These are phyloP conservation scores for Aquilaria malaccensis DNA, from an alignment of 345 rosid genomes.

Conservation along the genomic window DNA sequence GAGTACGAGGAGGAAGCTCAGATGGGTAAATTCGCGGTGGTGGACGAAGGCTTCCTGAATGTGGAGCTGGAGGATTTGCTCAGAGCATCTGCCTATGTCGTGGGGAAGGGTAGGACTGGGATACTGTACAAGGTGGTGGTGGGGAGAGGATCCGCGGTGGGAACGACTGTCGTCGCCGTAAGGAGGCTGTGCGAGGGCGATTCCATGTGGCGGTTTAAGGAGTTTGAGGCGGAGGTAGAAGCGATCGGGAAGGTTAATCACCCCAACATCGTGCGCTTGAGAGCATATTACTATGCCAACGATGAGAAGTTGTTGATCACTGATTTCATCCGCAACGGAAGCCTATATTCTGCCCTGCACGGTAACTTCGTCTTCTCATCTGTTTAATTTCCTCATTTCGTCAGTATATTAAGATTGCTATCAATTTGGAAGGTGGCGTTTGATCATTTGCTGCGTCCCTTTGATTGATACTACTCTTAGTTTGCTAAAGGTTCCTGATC, in stretches of 20 bases:
- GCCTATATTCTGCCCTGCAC: slow-evolving; percentile 69
- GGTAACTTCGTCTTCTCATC: slow-evolving; percentile 33
- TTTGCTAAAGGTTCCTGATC: too few species aligned
- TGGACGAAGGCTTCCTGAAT: slow-evolving; percentile 67
- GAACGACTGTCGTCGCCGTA: slow-evolving; percentile 62
- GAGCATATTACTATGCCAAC: slow-evolving; percentile 75
- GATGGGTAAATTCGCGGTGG: slow-evolving; percentile 53
- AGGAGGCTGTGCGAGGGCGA: slow-evolving; percentile 82
- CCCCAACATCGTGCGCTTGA: slow-evolving; percentile 68
- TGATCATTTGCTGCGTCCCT: too few species aligned
- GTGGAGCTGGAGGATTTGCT: slow-evolving; percentile 80
- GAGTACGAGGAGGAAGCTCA: slow-evolving; percentile 39
- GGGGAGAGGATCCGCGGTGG: slow-evolving; percentile 45
- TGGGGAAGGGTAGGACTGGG: slow-evolving; percentile 84
- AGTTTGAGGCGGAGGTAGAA: slow-evolving; percentile 82
- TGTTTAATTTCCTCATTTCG: neutral
- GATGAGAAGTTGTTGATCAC: slow-evolving; percentile 85
- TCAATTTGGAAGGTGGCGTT: too few species aligned
- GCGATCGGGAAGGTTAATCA: slow-evolving; percentile 66
- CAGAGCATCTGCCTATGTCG: slow-evolving; percentile 93
- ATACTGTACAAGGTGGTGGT: slow-evolving; percentile 79
- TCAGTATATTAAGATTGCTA: too few species aligned
- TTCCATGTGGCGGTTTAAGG: slow-evolving; percentile 59
- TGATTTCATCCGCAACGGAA: slow-evolving; percentile 75
- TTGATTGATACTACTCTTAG: too few species aligned